These are phyloP conservation scores for Rhizopogon sp. DNA, from an alignment of 768 basidiomycete genomes.

Conservation along the genomic window DNA sequence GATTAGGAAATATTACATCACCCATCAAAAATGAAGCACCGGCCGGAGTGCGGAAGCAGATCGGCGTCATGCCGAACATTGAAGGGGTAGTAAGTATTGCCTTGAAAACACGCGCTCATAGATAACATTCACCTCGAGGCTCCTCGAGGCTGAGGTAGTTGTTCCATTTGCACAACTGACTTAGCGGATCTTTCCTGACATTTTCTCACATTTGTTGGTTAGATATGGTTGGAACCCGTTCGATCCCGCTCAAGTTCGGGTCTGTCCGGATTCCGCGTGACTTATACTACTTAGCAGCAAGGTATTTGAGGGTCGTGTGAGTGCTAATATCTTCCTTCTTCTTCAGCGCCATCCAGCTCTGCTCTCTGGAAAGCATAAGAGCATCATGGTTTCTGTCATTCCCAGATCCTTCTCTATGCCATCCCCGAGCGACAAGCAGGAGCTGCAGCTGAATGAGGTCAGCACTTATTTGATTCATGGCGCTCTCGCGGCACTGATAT, in stretches of 20 bases:
- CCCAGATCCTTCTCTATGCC: slow-evolving; percentile 10
- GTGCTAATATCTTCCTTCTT: background rate
- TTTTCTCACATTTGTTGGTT: background rate
- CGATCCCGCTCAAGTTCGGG: slow-evolving; percentile 10
- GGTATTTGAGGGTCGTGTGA: slow-evolving; percentile 9
- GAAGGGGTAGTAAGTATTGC: background rate
- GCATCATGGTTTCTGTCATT: slow-evolving; percentile 27
- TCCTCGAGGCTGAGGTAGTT: background rate
- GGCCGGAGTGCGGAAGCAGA: background rate
- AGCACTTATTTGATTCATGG: slow-evolving; percentile 1
- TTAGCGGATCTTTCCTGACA: background rate
- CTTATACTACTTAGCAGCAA: background rate
- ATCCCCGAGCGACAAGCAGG: slow-evolving; percentile 10
- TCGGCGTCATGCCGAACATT: background rate
- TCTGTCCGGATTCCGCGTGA: slow-evolving; percentile 8
- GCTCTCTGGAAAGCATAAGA: slow-evolving; percentile 5
- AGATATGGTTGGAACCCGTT: slow-evolving; percentile 7
- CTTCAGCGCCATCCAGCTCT: slow-evolving; percentile 2
- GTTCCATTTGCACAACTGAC: background rate
- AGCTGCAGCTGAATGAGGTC: slow-evolving; percentile 35
- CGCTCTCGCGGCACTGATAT: slow-evolving; percentile 4
- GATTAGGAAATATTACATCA: background rate
- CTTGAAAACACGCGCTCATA: background rate
- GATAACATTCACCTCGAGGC: background rate
- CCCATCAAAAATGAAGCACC: background rate